Percentiles rank a stretch among this genome's conserved stretches.
Evolutionary conservation across 805 yeast genomes (phyloP).

Genomic region (Teunomyces funiuensis): DNA sequence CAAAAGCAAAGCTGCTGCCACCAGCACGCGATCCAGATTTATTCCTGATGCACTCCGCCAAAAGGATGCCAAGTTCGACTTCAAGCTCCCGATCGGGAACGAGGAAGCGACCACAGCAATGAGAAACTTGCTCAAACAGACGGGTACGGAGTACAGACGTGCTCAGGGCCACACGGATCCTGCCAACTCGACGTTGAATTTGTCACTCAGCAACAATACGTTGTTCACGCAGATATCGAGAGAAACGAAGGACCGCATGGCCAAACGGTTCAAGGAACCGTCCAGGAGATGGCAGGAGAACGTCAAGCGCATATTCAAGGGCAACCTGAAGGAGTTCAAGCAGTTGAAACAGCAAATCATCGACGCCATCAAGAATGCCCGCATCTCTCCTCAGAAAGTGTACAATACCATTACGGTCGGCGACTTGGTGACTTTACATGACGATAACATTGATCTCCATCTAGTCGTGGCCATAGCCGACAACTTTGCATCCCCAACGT

Average conservation of each 20-base stretch:
- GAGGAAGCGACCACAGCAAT: neutral
- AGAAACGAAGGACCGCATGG: conserved; percentile 18
- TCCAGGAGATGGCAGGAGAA: conserved; percentile 21
- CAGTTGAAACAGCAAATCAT: conserved; percentile 2
- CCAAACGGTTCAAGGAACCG: conserved; percentile 17
- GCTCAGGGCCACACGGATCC: conserved; percentile 18
- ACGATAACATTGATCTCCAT: conserved; percentile 46
- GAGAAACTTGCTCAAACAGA: conserved; percentile 1
- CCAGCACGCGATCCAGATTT: neutral
- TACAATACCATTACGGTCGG: conserved; percentile 44
- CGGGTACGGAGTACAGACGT: conserved; percentile 5
- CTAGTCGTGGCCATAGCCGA: conserved; percentile 57
- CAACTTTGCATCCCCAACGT: conserved; percentile 49
- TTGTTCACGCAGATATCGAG: conserved; percentile 18
- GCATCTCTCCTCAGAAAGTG: conserved; percentile 8
- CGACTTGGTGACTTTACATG: conserved; percentile 58
- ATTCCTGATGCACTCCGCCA: conserved; percentile 6
- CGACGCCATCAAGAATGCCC: conserved; percentile 9
- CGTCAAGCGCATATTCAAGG: neutral
- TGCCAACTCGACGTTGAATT: conserved; percentile 22
- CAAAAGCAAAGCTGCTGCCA: neutral
- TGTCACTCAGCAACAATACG: conserved; percentile 17
- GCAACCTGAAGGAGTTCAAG: neutral
- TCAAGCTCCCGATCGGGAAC: neutral
- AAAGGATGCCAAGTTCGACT: neutral